These are phyloP conservation scores for Oligophagozyma castellii DNA, from an alignment of 1,139 yeast species.

Conservation along the genomic window DNA sequence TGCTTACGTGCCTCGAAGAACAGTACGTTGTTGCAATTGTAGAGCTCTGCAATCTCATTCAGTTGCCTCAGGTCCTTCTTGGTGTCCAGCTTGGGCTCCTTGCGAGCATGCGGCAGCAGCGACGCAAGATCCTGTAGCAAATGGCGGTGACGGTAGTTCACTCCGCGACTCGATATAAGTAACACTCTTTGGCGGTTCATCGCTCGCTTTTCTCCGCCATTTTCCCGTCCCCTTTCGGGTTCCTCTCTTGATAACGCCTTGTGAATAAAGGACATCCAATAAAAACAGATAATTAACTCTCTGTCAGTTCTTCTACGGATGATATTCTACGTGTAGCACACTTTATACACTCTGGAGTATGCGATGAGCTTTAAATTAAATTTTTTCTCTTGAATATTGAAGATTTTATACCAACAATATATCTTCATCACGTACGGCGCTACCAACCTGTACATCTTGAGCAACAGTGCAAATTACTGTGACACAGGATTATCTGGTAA, in stretches of 20 bases:
- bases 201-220: constrained; percentile 20
- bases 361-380: no score
- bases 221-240: constrained; percentile 26
- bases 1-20: constrained; percentile 96
- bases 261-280: constrained; percentile 39
- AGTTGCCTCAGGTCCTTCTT: constrained; percentile 80
- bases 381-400: no score
- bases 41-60: constrained; percentile 90
- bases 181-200: constrained; percentile 72
- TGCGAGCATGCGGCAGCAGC: constrained; percentile 87
- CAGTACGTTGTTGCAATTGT: constrained; percentile 90
- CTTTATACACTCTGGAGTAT: no score
- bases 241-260: constrained; percentile 4
- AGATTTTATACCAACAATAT: no score
- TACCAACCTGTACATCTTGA: no score
- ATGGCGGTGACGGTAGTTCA: constrained; percentile 90
- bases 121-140: constrained; percentile 67
- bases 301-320: no score
- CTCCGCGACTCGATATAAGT: constrained; percentile 87
- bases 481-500: no score
- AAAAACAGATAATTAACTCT: no score
- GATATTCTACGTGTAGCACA: no score
- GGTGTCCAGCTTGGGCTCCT: constrained; percentile 91
- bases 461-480: no score
- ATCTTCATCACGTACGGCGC: no score